Base-by-base conservation (phyloP, 148 eudicot genomes). In the Cornus controversa region DNA sequence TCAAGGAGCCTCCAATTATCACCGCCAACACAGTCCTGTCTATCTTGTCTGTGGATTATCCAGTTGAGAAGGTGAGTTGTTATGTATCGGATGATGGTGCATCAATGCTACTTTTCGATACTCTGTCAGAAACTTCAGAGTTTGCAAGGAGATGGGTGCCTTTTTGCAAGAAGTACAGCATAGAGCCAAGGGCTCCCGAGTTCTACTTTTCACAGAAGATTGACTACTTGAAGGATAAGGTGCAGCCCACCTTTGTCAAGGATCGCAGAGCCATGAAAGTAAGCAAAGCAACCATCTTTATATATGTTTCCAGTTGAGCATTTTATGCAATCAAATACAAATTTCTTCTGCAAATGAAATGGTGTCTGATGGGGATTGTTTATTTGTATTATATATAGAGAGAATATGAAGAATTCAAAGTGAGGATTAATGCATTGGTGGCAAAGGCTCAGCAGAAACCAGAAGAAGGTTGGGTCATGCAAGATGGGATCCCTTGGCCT, bases 391-490 rank as follows among this genome's bases (percentile, higher is more conserved):
- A 72, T 69, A 93, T 75, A 72, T 69, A 93, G 98, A 89, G 98
- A 79, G 98, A 93, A 73, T 93, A 93, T 76, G 98, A 93, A 75
- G 98, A 93, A 78, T 93, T 89, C 80, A 93, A 93, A 82, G 92
- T 93, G 53, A 87, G 88, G 81, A 91, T 93, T 29, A 93, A 93
- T 77, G 92, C 96, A 66, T 79, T 93, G 72, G 98, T 93, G 37
- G 87, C 94, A 22, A 86, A 87, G 75, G 96, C 98, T 80, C 86
- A 71, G 83, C 91, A 90, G 86, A 93, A 93, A 78, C 98, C 98
- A n/a, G 98, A 93, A 86, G 98, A 93, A 78, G 98, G 98, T 60
- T 93, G 98, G 96, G 94, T 93, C 62, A 93, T 93, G 98, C 92
- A 90, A 83, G 98, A 94, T 67, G 98, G 98, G 47, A 90, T 89